Evolutionary conservation across 1,284 basidiomycete genomes (phyloP).

Genomic region (Heliocybe sulcata): DNA sequence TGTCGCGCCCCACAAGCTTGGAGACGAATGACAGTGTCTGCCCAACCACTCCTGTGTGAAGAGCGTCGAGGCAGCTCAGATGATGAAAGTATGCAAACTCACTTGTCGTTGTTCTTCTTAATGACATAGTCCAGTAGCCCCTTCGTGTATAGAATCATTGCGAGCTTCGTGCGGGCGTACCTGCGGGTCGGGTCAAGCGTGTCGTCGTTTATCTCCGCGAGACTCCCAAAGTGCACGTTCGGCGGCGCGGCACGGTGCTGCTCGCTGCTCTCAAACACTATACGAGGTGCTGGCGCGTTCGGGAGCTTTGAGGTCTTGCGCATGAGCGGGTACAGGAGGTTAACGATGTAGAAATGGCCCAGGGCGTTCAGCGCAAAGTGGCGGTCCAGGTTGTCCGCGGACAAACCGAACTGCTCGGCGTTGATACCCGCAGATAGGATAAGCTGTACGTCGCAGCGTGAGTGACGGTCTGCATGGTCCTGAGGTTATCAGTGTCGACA

Average conservation of each 20-base stretch:
- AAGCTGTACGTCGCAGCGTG: conserved; percentile 26
- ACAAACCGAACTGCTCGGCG: conserved; percentile 28
- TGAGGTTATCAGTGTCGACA: not conserved
- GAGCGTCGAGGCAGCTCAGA: no score
- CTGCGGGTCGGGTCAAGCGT: conserved; percentile 11
- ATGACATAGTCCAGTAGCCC: conserved; percentile 28
- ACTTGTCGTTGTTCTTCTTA: conserved; percentile 21
- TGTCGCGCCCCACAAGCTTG: conserved; percentile 26
- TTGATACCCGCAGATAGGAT: conserved; percentile 32
- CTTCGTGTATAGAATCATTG: conserved; percentile 34
- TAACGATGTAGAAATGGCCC: conserved; percentile 36
- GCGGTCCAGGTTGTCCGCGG: conserved; percentile 30
- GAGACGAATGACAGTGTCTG: no score
- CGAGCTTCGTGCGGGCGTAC: conserved; percentile 35
- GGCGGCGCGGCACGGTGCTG: conserved; percentile 29
- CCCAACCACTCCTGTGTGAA: no score
- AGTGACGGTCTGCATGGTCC: not conserved
- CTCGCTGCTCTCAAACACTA: conserved; percentile 33
- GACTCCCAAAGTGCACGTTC: conserved; percentile 24
- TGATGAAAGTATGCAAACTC: no score
- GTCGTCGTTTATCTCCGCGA: conserved; percentile 25
- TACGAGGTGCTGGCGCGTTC: conserved; percentile 22
- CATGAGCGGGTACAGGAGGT: conserved; percentile 34
- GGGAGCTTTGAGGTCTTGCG: conserved; percentile 26
- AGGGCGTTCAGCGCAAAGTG: conserved; percentile 32